Percentiles rank a stretch among this genome's conserved stretches.
Evolutionary conservation across 2,329 filamentous ascomycete species (phyloP).

Genomic region (Bisporella sp.): DNA sequence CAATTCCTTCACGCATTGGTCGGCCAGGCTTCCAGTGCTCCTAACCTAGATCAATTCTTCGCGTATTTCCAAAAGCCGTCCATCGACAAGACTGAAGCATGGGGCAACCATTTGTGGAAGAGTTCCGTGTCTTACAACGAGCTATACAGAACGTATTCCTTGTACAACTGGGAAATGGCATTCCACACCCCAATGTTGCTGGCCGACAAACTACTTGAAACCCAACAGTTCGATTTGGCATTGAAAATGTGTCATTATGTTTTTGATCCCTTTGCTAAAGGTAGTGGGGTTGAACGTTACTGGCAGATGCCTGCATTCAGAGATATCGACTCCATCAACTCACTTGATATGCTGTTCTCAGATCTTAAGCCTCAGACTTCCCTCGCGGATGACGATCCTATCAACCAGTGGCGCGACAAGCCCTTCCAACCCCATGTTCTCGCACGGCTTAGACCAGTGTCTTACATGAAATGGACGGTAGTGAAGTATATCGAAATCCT

Average conservation of each 20-base stretch:
- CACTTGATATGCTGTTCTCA: not conserved
- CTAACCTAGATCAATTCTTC: no score
- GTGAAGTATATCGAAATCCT: constrained; percentile 29
- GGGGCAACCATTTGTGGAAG: no score
- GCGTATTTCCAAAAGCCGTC: no score
- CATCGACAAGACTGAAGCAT: no score
- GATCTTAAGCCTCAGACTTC: not conserved
- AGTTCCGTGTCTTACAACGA: no score
- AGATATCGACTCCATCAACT: not conserved
- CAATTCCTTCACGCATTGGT: no score
- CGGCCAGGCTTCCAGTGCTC: no score
- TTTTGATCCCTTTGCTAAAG: constrained; percentile 18
- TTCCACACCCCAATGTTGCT: no score
- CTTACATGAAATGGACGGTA: constrained; percentile 28
- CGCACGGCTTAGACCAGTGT: constrained; percentile 18
- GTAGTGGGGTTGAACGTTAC: not conserved
- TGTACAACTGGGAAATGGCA: no score
- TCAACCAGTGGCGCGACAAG: constrained; percentile 17
- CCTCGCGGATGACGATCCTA: not conserved
- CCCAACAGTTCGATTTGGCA: constrained; percentile 21
- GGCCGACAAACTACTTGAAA: constrained; percentile 12
- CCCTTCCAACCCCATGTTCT: constrained; percentile 20
- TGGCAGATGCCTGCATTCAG: constrained; percentile 1
- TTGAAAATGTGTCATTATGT: constrained; percentile 14
- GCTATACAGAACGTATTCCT: no score